Base-by-base conservation (phyloP, 2,329 filamentous ascomycete species). In the Paecilomyces sp. region DNA sequence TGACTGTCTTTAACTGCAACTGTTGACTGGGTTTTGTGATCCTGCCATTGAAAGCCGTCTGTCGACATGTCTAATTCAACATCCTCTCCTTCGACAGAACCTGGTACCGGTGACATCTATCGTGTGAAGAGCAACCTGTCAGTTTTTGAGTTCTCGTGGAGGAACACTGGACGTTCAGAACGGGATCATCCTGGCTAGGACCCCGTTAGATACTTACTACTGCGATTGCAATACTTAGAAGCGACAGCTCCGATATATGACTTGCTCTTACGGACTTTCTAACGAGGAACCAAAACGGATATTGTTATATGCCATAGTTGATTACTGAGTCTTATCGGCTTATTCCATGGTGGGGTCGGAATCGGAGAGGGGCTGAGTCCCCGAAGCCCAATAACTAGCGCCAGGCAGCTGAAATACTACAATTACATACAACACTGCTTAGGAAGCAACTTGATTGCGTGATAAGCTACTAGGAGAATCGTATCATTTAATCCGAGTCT, bases 31-130 rank as follows among this genome's bases (percentile, higher is more conserved):
- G 60, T 30, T 2, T 61, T 50, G 22, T 57, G 60, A 7, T 58
- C 57, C 34, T 34, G 57, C 61, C 66, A 72, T 56, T 62, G 64
- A 24, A 72, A 31, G n/a, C 36, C 34, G 12, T 60, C 53, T 2
- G 54, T 63, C 12, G 8, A 34, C 7, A 58, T 15, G 4, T 54
- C 22, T 11, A 30, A 34, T 22, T 18, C 28, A 54, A 54, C 28
- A 6, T 36, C 8, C 9, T 34, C 28, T 13, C 22, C 51, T 15
- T 53, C n/a, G 22, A 53, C 28, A 30, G 51, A 9, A 28, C 24
- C 51, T 53, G 51, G 22, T 15, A 53, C 11, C 28, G 51, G 11
- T 9, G n/a, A 28, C 51, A 53, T 53, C 51, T 53, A 30, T 53
- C 25, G n/a, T 25, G 6, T 28, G 15, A 13, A 25, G 22, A 15